Evolutionary conservation across 2,329 filamentous ascomycete genomes (phyloP).

Genomic region (Colletotrichum horii): DNA sequence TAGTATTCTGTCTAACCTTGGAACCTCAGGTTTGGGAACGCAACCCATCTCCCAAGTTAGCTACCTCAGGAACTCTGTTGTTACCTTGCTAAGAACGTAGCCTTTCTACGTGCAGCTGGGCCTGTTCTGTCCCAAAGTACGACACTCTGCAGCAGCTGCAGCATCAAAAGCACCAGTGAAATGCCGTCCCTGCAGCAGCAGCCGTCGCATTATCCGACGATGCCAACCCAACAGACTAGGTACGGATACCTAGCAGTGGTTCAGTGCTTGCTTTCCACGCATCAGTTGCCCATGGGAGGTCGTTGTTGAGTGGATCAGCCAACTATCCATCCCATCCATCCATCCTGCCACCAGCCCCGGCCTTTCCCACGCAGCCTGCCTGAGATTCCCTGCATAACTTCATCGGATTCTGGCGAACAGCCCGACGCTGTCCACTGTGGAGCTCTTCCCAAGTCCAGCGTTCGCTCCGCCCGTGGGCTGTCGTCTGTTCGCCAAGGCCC

Average conservation of each 20-base stretch:
- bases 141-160: neutral
- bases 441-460: neutral
- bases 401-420: slow-evolving; percentile 3
- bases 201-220: neutral
- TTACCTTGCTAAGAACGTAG: neutral
- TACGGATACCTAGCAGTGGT: neutral
- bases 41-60: neutral
- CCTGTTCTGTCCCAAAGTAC: neutral
- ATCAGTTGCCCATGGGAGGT: neutral
- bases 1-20: neutral
- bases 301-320: neutral
- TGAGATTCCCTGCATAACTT: slow-evolving; percentile 1
- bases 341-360: neutral
- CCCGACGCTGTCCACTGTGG: neutral
- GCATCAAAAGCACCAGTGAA: neutral
- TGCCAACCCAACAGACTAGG: neutral
- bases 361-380: neutral
- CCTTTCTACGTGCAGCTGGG: neutral
- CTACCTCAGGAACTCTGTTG: neutral
- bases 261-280: neutral
- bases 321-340: neutral
- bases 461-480: neutral
- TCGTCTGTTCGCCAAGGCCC: neutral
- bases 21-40: neutral
- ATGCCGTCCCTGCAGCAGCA: neutral